These are phyloP conservation scores for Xylaria sp. DNA, from an alignment of 2,329 filamentous ascomycete species.

Conservation along the genomic window DNA sequence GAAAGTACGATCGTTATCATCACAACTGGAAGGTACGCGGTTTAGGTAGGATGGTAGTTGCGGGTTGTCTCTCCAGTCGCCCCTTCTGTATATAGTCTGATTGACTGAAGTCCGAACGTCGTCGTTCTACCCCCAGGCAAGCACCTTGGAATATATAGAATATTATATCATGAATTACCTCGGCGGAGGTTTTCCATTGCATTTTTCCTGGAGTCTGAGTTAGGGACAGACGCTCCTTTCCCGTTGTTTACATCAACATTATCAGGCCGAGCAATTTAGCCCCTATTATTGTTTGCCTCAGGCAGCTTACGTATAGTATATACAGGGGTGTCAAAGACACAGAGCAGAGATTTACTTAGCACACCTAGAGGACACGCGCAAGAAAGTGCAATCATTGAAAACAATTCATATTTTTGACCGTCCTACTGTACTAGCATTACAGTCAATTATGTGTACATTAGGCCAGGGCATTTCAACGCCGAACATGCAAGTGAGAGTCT, in stretches of 20 bases:
- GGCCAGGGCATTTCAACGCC: conserved; percentile 6
- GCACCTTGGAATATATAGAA: no score
- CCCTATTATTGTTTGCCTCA: not conserved
- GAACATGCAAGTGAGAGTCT: conserved; percentile 10
- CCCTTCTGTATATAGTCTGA: no score
- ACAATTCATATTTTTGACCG: conserved; percentile 4
- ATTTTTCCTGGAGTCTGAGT: not conserved
- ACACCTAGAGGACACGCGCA: not conserved
- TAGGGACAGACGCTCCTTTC: not conserved
- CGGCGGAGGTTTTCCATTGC: not conserved
- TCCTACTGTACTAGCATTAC: conserved; percentile 1
- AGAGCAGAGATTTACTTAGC: not conserved
- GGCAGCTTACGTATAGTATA: not conserved
- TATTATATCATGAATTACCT: not conserved
- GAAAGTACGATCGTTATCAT: no score
- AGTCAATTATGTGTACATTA: conserved; percentile 14
- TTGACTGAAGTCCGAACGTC: no score
- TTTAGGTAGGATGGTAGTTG: no score
- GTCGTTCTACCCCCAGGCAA: no score
- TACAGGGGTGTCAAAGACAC: not conserved
- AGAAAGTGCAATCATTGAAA: not conserved
- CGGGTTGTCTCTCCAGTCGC: no score
- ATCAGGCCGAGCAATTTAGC: not conserved
- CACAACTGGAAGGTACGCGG: no score
- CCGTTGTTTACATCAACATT: not conserved